Percentiles rank a stretch among this genome's conserved stretches.
Evolutionary conservation across 768 basidiomycete species (phyloP).

Genomic region (Hebeloma cylindrosporum): DNA sequence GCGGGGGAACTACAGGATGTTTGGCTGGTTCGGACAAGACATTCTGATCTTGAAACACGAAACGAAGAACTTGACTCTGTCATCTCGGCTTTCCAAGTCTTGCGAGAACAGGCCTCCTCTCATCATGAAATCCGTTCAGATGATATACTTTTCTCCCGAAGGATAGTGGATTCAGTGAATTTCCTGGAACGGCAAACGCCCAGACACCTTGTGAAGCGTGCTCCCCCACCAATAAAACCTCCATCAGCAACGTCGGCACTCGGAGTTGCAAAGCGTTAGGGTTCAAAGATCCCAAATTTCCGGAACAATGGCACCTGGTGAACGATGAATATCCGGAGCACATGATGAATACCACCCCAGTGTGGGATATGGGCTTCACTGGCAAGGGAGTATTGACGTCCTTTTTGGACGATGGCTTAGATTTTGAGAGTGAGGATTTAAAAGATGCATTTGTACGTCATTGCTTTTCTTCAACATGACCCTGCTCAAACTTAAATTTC

Average conservation of each 20-base stretch:
- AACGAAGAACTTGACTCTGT: slow-evolving; percentile 44
- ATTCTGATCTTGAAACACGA: slow-evolving; percentile 24
- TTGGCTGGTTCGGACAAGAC: slow-evolving; percentile 76
- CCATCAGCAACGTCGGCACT: slow-evolving; percentile 34
- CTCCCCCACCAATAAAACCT: slow-evolving; percentile 56
- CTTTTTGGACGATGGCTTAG: slow-evolving; percentile 92
- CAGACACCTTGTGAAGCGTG: slow-evolving; percentile 67
- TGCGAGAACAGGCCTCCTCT: slow-evolving; percentile 35
- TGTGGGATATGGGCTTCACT: slow-evolving; percentile 89
- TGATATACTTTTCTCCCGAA: slow-evolving; percentile 36
- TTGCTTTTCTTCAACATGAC: slow-evolving; percentile 1
- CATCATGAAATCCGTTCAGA: slow-evolving; percentile 40
- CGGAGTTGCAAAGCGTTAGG: slow-evolving; percentile 54
- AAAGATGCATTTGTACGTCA: slow-evolving; percentile 85
- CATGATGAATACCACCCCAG: slow-evolving; percentile 84
- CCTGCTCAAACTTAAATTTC: slow-evolving; percentile 32
- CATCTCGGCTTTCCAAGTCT: slow-evolving; percentile 42
- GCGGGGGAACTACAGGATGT: slow-evolving; percentile 77
- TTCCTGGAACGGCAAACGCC: slow-evolving; percentile 59
- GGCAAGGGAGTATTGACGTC: slow-evolving; percentile 84
- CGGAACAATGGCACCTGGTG: slow-evolving; percentile 89
- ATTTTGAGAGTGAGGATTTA: slow-evolving; percentile 83
- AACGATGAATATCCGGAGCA: slow-evolving; percentile 80
- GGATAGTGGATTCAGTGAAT: slow-evolving; percentile 53
- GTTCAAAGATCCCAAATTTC: slow-evolving; percentile 79